Evolutionary conservation across 768 basidiomycete species (phyloP), one percentile per base, ranked within the genome.

Genomic region (Myochromella boudieri): DNA sequence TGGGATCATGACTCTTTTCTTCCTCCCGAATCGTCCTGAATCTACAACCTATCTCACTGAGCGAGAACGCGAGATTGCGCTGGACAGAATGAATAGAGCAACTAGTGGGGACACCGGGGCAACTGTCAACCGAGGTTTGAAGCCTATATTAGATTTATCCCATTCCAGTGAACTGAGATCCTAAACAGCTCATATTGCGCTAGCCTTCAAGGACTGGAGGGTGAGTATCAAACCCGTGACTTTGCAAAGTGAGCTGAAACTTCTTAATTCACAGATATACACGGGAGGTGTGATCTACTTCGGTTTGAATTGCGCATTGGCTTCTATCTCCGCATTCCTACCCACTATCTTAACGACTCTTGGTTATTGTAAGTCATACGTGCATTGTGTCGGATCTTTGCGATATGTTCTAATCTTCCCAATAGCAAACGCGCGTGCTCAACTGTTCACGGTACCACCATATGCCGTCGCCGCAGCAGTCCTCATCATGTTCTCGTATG

Each of bases 321-420:
- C 86, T n/a, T 86, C 88, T 7, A 85, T 85, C 27, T 83, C 84
- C 18, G 87, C 88, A 0, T 93, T 93, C 68, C 67, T 93, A 44
- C 91, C 91, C 2, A 91, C 88, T 2, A 88, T 92, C 56, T 80
- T 92, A 34, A 72, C 70, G 33, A 87, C 84, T 0, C 81, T 91
- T 46, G 86, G 86, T 26, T 82, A 76, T 54, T 78, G 87, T 88
- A 46, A 37, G 86, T 68, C 21, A 31, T 20, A 31, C 18, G 6
- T 27, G 7, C 34, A 17, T 31, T 26, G 28, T 43, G 3, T 37
- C 14, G 25, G 9, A 15, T 27, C 27, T 11, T 21, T 18, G 24
- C 2, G 14, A n/a, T 24, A 53, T 17, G 27, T 8, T 22, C 46
- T 55, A 42, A 58, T 31, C 26, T 40, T 37, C 25, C 37, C 41